phyloP scores from a whole-genome alignment of 2,329 filamentous ascomycete genomes.

The Iodosphaeria phyllophila region DNA sequence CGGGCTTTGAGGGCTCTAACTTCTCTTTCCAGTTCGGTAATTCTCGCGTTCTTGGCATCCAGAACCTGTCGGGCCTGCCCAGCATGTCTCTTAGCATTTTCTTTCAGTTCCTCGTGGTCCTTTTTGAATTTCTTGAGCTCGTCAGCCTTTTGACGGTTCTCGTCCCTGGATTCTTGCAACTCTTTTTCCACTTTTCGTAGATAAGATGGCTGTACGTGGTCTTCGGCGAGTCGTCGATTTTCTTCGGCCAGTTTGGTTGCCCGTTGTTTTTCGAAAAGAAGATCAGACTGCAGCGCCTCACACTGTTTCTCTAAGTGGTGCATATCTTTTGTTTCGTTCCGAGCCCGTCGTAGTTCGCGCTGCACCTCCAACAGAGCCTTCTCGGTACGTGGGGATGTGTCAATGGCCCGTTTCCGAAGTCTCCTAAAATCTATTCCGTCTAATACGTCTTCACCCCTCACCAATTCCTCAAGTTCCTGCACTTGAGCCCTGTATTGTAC shows the following conservation, averaged over 20 bases:
- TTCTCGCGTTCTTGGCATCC: constrained; percentile 36
- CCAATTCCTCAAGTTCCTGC: constrained; percentile 34
- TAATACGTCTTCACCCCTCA: constrained; percentile 20
- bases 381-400: constrained; percentile 29
- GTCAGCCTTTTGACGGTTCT: constrained; percentile 26
- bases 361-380: constrained; percentile 31
- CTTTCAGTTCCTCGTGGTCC: constrained; percentile 34
- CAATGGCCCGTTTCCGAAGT: constrained; percentile 16
- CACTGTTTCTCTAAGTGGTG: constrained; percentile 32
- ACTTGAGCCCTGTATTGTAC: constrained; percentile 39
- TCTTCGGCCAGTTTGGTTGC: constrained; percentile 18
- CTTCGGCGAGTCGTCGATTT: constrained; percentile 11
- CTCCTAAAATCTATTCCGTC: too few species aligned
- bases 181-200: constrained; percentile 21
- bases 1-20: constrained; percentile 23
- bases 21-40: constrained; percentile 34
- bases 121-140: constrained; percentile 27
- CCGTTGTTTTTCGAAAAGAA: constrained; percentile 27
- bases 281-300: constrained; percentile 28
- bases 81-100: constrained; percentile 32
- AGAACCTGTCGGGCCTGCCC: constrained; percentile 35
- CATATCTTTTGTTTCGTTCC: constrained; percentile 33
- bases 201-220: constrained; percentile 10
- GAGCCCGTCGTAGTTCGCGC: constrained; percentile 33
- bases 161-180: constrained; percentile 23